These are phyloP conservation scores for Thuja plicata DNA, from an alignment of 83 land plant species.

Conservation along the genomic window DNA sequence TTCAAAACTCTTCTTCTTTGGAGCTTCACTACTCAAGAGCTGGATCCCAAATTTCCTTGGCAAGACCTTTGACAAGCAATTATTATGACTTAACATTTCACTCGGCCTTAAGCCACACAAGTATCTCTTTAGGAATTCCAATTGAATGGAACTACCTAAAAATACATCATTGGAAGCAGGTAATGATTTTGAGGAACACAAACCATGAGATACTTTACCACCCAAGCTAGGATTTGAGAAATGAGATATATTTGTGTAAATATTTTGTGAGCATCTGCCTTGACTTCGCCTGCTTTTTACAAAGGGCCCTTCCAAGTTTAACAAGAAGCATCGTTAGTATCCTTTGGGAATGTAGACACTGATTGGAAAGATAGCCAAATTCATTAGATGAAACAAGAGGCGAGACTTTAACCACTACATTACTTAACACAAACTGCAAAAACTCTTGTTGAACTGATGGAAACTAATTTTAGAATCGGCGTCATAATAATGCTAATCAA, in stretches of 20 bases:
- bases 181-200: background rate
- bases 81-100: background rate
- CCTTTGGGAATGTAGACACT: background rate
- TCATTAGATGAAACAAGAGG: too few species aligned
- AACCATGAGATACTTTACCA: background rate
- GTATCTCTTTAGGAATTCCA: background rate
- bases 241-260: background rate
- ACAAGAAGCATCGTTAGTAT: background rate
- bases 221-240: background rate
- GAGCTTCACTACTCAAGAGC: slow-evolving; percentile 2
- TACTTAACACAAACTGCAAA: too few species aligned
- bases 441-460: too few species aligned
- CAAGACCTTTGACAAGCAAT: background rate
- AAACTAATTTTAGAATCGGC: too few species aligned
- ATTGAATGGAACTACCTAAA: background rate
- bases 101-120: background rate
- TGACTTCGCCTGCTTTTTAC: background rate
- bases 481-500: too few species aligned
- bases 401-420: too few species aligned
- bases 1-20: background rate
- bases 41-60: background rate
- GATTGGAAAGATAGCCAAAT: too few species aligned
- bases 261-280: background rate
- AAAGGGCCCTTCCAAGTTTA: slow-evolving; percentile 8
- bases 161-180: background rate